A percentile compares a stretch with the other conserved stretches of the same genome.
Conservation (phyloP, 495 filamentous ascomycete species). For the Daldinia concentrica region DNA sequence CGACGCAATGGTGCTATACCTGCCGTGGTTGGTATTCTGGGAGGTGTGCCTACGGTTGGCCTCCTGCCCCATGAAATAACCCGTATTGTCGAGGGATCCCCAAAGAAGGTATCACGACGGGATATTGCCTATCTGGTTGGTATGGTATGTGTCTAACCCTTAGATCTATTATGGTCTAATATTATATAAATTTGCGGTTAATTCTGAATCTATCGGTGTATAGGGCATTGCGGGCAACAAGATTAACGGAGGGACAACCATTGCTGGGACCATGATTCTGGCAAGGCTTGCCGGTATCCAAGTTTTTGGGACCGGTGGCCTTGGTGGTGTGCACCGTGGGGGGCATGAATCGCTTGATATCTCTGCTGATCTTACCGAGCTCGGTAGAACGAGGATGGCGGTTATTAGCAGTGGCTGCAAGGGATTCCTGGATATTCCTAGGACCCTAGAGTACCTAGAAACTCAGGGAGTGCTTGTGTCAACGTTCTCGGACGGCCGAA, state of each 20-base stretch:
- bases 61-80: conserved; percentile 73
- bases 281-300: conserved; percentile 88
- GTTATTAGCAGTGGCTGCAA: conserved; percentile 93
- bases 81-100: conserved; percentile 72
- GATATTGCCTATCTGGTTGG: conserved; percentile 86
- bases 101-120: conserved; percentile 83
- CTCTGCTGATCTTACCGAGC: conserved; percentile 92
- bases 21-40: conserved; percentile 88
- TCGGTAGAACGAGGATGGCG: conserved; percentile 89
- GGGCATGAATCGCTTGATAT: conserved; percentile 89
- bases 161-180: background rate
- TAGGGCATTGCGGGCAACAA: conserved; percentile 70
- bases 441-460: conserved; percentile 93
- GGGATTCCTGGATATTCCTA: conserved; percentile 90
- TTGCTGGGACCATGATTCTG: conserved; percentile 91
- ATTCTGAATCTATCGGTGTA: conserved; percentile 22
- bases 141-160: conserved; percentile 61
- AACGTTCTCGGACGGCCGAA: conserved; percentile 84
- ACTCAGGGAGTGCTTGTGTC: conserved; percentile 88
- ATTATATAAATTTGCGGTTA: conserved; percentile 6
- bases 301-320: conserved; percentile 87
- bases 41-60: conserved; percentile 84
- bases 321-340: conserved; percentile 93
- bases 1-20: conserved; percentile 84
- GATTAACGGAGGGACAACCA: conserved; percentile 89